Conservation (phyloP, 345 rosid species). For the Citrus medica region DNA sequence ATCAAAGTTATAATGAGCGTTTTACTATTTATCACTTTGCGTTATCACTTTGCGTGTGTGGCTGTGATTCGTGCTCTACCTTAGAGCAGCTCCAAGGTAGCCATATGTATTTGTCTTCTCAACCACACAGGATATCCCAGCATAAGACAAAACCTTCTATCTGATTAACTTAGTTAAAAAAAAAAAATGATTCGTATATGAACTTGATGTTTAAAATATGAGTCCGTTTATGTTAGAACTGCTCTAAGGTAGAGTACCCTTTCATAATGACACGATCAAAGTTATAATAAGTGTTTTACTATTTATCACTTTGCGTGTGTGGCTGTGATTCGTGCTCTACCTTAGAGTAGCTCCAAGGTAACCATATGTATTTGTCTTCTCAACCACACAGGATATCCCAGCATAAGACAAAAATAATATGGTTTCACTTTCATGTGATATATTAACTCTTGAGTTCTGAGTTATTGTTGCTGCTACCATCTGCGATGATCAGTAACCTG, state of each 20-base stretch:
- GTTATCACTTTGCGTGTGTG: too few relatives aligned
- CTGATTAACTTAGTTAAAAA: background rate
- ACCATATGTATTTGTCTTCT: background rate
- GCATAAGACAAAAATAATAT: background rate
- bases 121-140: background rate
- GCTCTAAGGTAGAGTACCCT: too few relatives aligned
- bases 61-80: too few relatives aligned
- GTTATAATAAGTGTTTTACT: too few relatives aligned
- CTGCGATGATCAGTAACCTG: background rate
- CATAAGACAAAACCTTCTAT: constrained; percentile 7
- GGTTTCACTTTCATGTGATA: background rate
- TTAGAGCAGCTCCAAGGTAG: too few relatives aligned
- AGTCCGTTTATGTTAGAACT: too few relatives aligned
- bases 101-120: background rate
- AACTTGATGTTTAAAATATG: background rate
- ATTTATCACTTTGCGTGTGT: too few relatives aligned
- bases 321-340: too few relatives aligned
- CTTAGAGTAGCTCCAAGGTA: too few relatives aligned
- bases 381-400: background rate
- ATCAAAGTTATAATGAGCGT: too few relatives aligned
- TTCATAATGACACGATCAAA: too few relatives aligned
- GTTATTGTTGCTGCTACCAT: background rate
- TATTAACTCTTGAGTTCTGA: background rate
- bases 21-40: too few relatives aligned
- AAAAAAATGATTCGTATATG: background rate